Evolutionary conservation across 2,329 filamentous ascomycete genomes (phyloP).

Genomic region (Fusarium sp.): DNA sequence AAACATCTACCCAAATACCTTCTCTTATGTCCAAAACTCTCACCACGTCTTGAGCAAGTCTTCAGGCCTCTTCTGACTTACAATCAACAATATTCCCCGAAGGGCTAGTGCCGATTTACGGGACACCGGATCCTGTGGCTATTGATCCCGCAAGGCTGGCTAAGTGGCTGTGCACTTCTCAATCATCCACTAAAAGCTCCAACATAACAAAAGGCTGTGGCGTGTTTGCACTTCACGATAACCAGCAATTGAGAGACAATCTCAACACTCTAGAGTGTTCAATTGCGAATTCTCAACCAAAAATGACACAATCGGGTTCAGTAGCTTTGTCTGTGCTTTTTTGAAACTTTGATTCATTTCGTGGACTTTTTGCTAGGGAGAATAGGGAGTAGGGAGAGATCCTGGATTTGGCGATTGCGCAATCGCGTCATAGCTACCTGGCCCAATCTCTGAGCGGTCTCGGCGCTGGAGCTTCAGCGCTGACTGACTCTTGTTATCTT

Average conservation of each 20-base stretch:
- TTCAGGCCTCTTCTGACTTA: neutral
- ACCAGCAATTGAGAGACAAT: neutral
- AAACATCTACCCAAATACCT: accelerated
- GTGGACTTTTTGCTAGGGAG: neutral
- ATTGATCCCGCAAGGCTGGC: constrained; percentile 7
- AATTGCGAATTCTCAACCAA: constrained; percentile 20
- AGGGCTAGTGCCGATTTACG: constrained; percentile 18
- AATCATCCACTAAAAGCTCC: neutral
- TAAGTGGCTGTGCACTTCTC: neutral
- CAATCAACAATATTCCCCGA: constrained; percentile 16
- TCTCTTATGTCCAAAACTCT: too few species aligned
- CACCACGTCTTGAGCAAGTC: neutral
- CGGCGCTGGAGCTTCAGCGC: constrained; percentile 22
- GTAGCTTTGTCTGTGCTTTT: neutral
- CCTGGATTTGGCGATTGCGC: constrained; percentile 18
- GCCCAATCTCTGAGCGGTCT: constrained; percentile 28
- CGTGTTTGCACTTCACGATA: neutral
- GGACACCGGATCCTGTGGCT: neutral
- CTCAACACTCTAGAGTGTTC: neutral
- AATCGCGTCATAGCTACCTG: constrained; percentile 35
- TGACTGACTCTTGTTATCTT: constrained; percentile 22
- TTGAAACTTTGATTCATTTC: neutral
- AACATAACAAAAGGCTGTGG: constrained; percentile 5
- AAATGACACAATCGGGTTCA: constrained; percentile 25
- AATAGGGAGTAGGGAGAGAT: constrained; percentile 6